Evolutionary conservation across 2,329 filamentous ascomycete genomes (phyloP).

Genomic region (Fusarium udum): DNA sequence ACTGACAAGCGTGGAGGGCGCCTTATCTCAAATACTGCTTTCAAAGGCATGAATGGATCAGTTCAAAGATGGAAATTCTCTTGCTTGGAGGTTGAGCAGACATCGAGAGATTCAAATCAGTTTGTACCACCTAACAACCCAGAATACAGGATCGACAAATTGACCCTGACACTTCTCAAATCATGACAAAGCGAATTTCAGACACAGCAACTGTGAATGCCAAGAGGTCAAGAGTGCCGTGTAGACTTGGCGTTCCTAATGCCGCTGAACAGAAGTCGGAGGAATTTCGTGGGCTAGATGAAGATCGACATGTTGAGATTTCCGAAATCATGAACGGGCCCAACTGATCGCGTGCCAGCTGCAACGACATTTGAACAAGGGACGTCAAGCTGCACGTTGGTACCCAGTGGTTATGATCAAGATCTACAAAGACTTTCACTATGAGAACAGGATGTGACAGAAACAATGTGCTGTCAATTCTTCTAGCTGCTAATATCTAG

Average conservation of each 20-base stretch:
- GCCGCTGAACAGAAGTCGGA: background rate
- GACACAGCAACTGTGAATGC: background rate
- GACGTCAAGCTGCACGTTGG: background rate
- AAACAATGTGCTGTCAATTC: slow-evolving; percentile 35
- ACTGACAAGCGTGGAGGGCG: background rate
- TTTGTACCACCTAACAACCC: background rate
- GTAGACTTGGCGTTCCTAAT: slow-evolving; percentile 6
- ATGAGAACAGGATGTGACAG: slow-evolving; percentile 12
- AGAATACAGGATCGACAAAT: background rate
- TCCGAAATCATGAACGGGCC: background rate
- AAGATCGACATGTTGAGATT: slow-evolving; percentile 11
- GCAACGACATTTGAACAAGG: background rate
- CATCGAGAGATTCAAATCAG: background rate
- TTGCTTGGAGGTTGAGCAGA: background rate
- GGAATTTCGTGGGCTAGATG: slow-evolving; percentile 1
- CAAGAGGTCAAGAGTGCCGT: slow-evolving; percentile 4
- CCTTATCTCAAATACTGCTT: background rate
- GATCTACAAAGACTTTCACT: background rate
- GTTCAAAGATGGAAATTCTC: background rate
- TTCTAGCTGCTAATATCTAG: slow-evolving; percentile 49
- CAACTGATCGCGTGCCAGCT: background rate
- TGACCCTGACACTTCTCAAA: background rate
- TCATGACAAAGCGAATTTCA: background rate
- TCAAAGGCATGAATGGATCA: background rate
- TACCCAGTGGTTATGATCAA: background rate